Evolutionary conservation across 129 eudicot species (phyloP).

Genomic region (Scalesia atractyloides): DNA sequence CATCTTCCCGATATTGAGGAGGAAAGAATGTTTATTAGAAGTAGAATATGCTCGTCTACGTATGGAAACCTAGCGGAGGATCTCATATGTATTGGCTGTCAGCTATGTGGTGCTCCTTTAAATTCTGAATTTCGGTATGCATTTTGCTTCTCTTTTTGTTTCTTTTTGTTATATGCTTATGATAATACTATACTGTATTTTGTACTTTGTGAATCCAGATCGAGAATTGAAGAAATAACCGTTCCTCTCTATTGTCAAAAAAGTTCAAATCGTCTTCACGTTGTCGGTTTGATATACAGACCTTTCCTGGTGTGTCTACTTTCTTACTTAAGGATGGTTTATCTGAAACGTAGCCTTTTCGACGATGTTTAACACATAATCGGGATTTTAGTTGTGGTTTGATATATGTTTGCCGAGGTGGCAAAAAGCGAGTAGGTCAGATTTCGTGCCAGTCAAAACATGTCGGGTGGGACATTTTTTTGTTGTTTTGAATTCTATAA

Average conservation of each 20-base stretch:
- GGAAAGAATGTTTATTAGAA: constrained; percentile 72
- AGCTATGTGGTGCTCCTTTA: constrained; percentile 67
- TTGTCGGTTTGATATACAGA: constrained; percentile 64
- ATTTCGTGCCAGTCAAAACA: not conserved
- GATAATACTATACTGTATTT: not conserved
- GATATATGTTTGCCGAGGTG: not conserved
- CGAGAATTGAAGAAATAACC: constrained; percentile 41
- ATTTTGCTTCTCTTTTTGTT: not conserved
- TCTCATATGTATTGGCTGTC: constrained; percentile 80
- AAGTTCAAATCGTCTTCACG: constrained; percentile 66
- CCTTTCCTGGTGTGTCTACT: constrained; percentile 72
- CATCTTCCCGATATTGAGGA: constrained; percentile 44
- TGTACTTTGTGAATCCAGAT: constrained; percentile 42
- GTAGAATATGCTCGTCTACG: constrained; percentile 42
- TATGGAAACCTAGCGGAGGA: constrained; percentile 55
- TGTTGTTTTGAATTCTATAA: not conserved
- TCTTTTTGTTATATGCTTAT: not conserved
- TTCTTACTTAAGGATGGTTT: not conserved
- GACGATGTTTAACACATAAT: not conserved
- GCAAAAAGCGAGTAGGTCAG: not conserved
- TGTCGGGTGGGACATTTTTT: not conserved
- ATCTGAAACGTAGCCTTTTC: not conserved
- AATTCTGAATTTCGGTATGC: constrained; percentile 62
- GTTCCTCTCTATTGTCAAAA: constrained; percentile 61
- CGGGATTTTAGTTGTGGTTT: not conserved